A percentile compares a stretch with the other conserved stretches of the same genome.
Evolutionary conservation across 257 asterid genomes (phyloP).

Genomic region (Salvia rosmarinus): DNA sequence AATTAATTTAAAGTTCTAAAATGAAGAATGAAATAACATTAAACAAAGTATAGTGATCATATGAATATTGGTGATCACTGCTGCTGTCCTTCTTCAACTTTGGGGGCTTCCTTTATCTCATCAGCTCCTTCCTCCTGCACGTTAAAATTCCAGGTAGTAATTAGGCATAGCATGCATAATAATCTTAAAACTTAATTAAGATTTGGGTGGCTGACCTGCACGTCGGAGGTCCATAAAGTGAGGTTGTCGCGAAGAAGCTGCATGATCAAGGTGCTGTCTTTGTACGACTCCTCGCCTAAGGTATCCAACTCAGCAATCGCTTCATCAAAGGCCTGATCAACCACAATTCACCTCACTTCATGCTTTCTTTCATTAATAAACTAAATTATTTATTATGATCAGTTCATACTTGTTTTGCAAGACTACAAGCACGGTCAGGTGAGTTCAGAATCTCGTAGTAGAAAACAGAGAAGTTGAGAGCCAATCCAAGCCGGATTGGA

Average conservation of each 20-base stretch:
- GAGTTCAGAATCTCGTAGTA: not conserved
- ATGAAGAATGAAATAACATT: not conserved
- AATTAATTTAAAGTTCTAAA: not conserved
- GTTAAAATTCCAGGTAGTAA: too few relatives aligned
- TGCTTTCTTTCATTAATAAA: too few relatives aligned
- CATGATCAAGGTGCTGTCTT: not conserved
- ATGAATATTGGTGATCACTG: not conserved
- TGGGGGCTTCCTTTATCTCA: conserved; percentile 25
- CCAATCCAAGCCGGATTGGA: not conserved
- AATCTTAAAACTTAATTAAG: too few relatives aligned
- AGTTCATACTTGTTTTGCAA: not conserved
- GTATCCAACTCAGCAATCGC: not conserved
- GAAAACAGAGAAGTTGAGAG: not conserved
- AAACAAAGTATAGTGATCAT: not conserved
- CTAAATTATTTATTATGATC: too few relatives aligned
- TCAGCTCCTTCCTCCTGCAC: conserved; percentile 27
- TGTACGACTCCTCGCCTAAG: not conserved
- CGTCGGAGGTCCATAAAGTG: not conserved
- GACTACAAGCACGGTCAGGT: not conserved
- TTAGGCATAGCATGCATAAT: too few relatives aligned
- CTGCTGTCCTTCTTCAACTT: conserved; percentile 12
- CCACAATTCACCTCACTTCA: too few relatives aligned
- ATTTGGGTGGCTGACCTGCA: not conserved
- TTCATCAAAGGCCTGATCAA: not conserved
- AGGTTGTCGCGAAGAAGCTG: not conserved